These are phyloP conservation scores for Metschnikowia noctiluminum DNA, from an alignment of 805 yeast species.

Conservation along the genomic window DNA sequence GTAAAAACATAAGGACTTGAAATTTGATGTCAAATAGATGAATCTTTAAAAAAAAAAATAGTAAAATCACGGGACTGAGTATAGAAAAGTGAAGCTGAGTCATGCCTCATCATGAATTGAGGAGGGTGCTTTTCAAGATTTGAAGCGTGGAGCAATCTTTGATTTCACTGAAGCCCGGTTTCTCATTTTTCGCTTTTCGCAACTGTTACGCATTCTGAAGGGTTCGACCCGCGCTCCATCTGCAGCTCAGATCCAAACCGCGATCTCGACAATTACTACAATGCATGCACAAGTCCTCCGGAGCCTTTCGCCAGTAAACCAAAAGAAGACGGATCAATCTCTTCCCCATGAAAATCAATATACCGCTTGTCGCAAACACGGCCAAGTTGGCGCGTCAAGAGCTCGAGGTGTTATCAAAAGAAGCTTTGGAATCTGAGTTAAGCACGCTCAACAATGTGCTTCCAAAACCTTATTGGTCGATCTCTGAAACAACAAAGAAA, in stretches of 20 bases:
- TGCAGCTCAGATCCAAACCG: background rate
- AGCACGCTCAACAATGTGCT: constrained; percentile 54
- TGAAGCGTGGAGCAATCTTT: too few relatives aligned
- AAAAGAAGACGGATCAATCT: background rate
- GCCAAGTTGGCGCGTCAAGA: constrained; percentile 4
- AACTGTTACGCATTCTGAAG: too few relatives aligned
- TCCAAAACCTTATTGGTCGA: constrained; percentile 12
- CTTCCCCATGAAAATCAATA: constrained; percentile 4
- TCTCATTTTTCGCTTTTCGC: too few relatives aligned
- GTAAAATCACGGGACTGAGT: too few relatives aligned
- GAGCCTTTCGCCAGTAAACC: background rate
- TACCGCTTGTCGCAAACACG: constrained; percentile 5
- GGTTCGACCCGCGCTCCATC: background rate
- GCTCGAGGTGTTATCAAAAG: constrained; percentile 7
- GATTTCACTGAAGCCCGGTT: too few relatives aligned
- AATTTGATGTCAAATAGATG: too few relatives aligned
- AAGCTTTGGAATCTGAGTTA: constrained; percentile 16
- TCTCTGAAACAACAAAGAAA: background rate
- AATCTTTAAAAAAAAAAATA: too few relatives aligned
- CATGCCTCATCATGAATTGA: too few relatives aligned
- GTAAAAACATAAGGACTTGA: too few relatives aligned
- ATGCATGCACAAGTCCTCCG: too few relatives aligned
- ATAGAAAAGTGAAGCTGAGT: too few relatives aligned
- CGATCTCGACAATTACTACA: background rate
- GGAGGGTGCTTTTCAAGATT: too few relatives aligned